phyloP scores from a whole-genome alignment of 164 flowering plant genomes.

The Stephania cephalantha region DNA sequence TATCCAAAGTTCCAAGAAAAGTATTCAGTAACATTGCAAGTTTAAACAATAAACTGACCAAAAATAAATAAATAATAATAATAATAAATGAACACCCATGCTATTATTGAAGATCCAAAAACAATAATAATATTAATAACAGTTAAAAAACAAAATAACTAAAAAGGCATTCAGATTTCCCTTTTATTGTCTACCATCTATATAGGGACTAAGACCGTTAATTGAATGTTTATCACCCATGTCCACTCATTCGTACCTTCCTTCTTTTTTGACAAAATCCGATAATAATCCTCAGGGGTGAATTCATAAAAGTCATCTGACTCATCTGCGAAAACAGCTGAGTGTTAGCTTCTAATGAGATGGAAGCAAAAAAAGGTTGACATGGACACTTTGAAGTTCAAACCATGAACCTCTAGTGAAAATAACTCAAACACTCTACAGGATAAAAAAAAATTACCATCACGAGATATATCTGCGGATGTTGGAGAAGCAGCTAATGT shows the following conservation, averaged over 20 bases:
- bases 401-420: too few relatives aligned
- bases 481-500: slow-evolving; percentile 37
- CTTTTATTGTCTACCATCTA: background rate
- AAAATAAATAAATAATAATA: background rate
- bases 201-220: background rate
- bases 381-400: too few relatives aligned
- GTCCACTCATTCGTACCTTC: slow-evolving; percentile 44
- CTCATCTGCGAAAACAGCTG: slow-evolving; percentile 45
- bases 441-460: slow-evolving; percentile 29
- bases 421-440: too few relatives aligned
- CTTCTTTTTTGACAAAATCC: slow-evolving; percentile 53
- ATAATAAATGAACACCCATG: background rate
- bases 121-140: background rate
- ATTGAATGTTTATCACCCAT: background rate
- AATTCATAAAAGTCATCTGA: slow-evolving; percentile 78
- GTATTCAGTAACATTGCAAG: background rate
- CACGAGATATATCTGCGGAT: slow-evolving; percentile 24
- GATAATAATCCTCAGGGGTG: slow-evolving; percentile 73
- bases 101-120: background rate
- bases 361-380: too few relatives aligned
- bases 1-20: slow-evolving; percentile 21
- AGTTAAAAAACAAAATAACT: background rate
- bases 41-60: background rate
- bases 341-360: too few relatives aligned
- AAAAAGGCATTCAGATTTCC: background rate